Conservation (phyloP, 306 rosid genomes). For the Albizia julibrissin region DNA sequence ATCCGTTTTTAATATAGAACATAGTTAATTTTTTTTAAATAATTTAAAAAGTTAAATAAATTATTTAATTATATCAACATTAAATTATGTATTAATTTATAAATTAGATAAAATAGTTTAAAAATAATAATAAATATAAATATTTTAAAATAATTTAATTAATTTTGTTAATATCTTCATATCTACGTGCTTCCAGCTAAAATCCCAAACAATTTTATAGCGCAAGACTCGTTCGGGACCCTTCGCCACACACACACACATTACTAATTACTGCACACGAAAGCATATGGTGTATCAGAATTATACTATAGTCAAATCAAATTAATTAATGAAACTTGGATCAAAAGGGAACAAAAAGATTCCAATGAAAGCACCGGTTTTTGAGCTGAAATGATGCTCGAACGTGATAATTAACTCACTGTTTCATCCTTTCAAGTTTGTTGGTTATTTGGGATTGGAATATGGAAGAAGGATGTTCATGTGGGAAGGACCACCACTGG, state of each 20-base stretch:
- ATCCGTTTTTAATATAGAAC: too few species aligned
- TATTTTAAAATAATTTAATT: too few species aligned
- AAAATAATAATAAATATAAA: too few species aligned
- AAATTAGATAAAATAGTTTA: too few species aligned
- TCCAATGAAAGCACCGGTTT: neutral
- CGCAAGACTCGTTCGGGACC: neutral
- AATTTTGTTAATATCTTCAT: too few species aligned
- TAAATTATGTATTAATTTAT: too few species aligned
- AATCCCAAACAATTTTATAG: conserved; percentile 13
- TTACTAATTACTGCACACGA: neutral
- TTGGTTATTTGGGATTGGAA: neutral
- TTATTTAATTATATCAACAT: too few species aligned
- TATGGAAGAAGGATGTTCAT: neutral
- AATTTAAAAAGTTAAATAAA: rapidly evolving
- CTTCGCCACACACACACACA: too few species aligned
- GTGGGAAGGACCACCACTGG: neutral
- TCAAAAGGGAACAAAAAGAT: too few species aligned
- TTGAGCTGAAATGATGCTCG: neutral
- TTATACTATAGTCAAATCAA: neutral
- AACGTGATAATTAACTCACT: neutral
- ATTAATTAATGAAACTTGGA: neutral
- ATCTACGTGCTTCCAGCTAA: conserved; percentile 33
- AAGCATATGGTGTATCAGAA: neutral
- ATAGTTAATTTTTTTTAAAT: too few species aligned
- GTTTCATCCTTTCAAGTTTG: neutral